A percentile compares a stretch with the other conserved stretches of the same genome.
phyloP scores from a whole-genome alignment of 108 stramenopile species.

The Bacterosira constricta region DNA sequence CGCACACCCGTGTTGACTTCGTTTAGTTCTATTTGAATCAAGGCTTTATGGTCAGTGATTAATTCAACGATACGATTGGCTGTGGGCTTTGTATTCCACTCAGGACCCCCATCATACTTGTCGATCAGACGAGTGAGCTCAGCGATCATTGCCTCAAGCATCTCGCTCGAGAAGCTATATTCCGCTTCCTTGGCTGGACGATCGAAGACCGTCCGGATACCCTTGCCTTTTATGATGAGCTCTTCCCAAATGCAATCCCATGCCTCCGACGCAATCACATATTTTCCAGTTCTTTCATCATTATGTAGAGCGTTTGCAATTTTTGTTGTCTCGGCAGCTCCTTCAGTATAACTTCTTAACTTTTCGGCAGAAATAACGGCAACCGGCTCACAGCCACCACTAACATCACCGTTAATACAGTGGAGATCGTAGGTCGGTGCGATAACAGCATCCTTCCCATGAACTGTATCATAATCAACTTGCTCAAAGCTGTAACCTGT shows the following conservation, averaged over 20 bases:
- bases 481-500: neutral
- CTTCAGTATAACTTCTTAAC: conserved; percentile 6
- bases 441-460: conserved; percentile 8
- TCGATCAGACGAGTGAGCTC: conserved; percentile 17
- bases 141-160: conserved; percentile 26
- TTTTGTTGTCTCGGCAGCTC: conserved; percentile 10
- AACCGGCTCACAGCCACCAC: conserved; percentile 41
- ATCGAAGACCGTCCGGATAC: conserved; percentile 14
- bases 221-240: conserved; percentile 20
- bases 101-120: conserved; percentile 12
- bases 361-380: conserved; percentile 43
- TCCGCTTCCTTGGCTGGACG: neutral
- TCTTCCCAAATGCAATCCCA: conserved; percentile 43
- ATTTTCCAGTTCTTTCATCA: conserved; percentile 3
- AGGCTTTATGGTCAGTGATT: conserved; percentile 7
- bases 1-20: conserved; percentile 14
- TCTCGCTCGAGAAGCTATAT: neutral
- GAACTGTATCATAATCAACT: conserved; percentile 4
- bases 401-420: conserved; percentile 34
- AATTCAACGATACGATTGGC: conserved; percentile 25
- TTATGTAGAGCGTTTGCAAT: conserved; percentile 16
- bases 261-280: conserved; percentile 30
- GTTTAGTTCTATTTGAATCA: conserved; percentile 15
- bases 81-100: conserved; percentile 13
- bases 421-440: conserved; percentile 33